These are phyloP conservation scores for Alnus glutinosa DNA, from an alignment of 306 rosid species.

Conservation along the genomic window DNA sequence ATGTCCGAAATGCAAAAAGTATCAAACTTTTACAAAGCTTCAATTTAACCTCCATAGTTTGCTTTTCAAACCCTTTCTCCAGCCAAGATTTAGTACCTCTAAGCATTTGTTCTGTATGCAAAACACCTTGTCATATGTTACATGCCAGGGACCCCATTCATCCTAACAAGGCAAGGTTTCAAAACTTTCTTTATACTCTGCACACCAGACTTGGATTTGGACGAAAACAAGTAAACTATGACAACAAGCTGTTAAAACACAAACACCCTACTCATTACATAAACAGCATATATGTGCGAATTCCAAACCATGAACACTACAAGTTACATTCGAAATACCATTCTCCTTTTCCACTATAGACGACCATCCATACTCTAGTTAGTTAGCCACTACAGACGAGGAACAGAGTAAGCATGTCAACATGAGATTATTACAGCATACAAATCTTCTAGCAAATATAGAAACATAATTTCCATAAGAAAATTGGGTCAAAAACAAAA, in stretches of 20 bases:
- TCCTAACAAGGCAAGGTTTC: not conserved
- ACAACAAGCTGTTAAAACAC: not conserved
- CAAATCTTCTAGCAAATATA: not conserved
- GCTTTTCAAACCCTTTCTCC: not conserved
- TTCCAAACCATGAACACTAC: not conserved
- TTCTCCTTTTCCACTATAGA: not conserved
- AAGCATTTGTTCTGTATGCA: not conserved
- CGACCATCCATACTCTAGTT: not conserved
- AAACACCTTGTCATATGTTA: not conserved
- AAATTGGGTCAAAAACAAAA: conserved; percentile 13
- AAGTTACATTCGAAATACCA: not conserved
- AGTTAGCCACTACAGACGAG: not conserved
- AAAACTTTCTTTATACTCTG: not conserved
- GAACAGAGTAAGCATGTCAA: not conserved
- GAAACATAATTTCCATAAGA: conserved; percentile 1
- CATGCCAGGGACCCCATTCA: not conserved
- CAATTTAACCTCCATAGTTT: not conserved
- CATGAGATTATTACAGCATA: not conserved
- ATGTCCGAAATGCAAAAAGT: not conserved
- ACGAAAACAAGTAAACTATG: not conserved
- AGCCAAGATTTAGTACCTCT: not conserved
- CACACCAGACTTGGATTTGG: not conserved
- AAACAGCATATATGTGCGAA: not conserved
- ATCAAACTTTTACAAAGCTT: not conserved
- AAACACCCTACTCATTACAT: not conserved